These are phyloP conservation scores for Pestalotiopsis sp. DNA, from an alignment of 2,329 filamentous ascomycete genomes.

Conservation along the genomic window DNA sequence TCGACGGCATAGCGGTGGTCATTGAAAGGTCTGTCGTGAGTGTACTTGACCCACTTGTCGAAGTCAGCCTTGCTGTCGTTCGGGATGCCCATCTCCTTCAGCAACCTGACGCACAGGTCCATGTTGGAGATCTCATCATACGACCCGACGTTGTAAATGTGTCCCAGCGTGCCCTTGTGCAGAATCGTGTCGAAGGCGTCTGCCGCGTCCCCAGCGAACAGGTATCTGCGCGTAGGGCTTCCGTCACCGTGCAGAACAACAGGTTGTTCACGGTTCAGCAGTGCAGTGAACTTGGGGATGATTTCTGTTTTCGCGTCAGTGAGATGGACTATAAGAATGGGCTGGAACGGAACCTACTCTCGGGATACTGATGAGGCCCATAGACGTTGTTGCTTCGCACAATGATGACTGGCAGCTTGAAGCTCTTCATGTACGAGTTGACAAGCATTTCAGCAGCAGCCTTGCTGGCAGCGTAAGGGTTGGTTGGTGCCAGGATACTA, in stretches of 20 bases:
- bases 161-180: constrained; percentile 73
- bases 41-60: constrained; percentile 71
- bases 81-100: constrained; percentile 63
- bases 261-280: constrained; percentile 67
- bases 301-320: constrained; percentile 60
- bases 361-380: constrained; percentile 81
- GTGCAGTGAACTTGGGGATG: constrained; percentile 79
- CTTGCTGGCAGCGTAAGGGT: constrained; percentile 81
- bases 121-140: constrained; percentile 78
- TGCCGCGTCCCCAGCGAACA: constrained; percentile 78
- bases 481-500: constrained; percentile 77
- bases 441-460: constrained; percentile 84
- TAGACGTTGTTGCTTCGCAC: constrained; percentile 86
- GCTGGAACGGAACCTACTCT: constrained; percentile 59
- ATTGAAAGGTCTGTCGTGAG: constrained; percentile 78
- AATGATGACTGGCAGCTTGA: constrained; percentile 79
- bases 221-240: constrained; percentile 72
- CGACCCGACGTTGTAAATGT: constrained; percentile 83
- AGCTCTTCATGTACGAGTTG: constrained; percentile 84
- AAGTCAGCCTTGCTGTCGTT: constrained; percentile 54
- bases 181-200: constrained; percentile 85
- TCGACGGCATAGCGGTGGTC: constrained; percentile 75
- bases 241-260: constrained; percentile 79
- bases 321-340: background rate
- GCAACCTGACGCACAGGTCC: constrained; percentile 66